Conservation (phyloP, 2,329 filamentous ascomycete species). For the Dactylellina cionopaga region DNA sequence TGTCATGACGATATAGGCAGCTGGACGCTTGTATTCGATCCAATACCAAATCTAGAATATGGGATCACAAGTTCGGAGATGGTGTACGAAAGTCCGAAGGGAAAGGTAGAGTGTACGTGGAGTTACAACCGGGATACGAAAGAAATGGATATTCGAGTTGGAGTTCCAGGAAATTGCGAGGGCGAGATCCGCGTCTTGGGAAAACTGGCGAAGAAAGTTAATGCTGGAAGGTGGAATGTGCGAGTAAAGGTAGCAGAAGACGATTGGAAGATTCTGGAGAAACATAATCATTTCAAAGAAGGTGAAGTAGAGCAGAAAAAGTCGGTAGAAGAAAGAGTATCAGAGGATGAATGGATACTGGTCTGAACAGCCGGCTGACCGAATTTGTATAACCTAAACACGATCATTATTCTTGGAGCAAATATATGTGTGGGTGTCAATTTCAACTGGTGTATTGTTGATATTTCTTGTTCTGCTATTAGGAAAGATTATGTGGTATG, state of each 20-base stretch:
- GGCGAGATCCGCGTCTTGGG: slow-evolving; percentile 32
- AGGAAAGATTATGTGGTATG: too few relatives aligned
- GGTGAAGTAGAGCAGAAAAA: too few relatives aligned
- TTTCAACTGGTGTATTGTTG: too few relatives aligned
- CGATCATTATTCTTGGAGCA: too few relatives aligned
- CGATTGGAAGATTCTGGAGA: slow-evolving; percentile 1
- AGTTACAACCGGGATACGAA: slow-evolving; percentile 3
- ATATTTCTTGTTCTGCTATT: too few relatives aligned
- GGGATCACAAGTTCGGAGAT: slow-evolving; percentile 27
- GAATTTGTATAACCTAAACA: too few relatives aligned
- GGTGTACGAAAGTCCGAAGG: slow-evolving; percentile 26
- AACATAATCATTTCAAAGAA: too few relatives aligned
- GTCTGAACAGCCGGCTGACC: too few relatives aligned
- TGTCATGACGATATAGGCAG: neutral
- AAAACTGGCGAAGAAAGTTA: neutral
- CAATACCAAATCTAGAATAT: slow-evolving; percentile 21
- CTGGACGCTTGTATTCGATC: slow-evolving; percentile 22
- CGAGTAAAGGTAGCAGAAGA: neutral
- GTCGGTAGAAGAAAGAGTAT: too few relatives aligned
- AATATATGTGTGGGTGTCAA: too few relatives aligned
- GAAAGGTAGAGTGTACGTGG: slow-evolving; percentile 32
- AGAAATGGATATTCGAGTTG: slow-evolving; percentile 18
- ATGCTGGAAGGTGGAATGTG: slow-evolving; percentile 16
- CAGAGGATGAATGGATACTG: too few relatives aligned
- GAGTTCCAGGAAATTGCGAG: slow-evolving; percentile 34